These are phyloP conservation scores for Plasmodium knowlesi DNA, from an alignment of 169 alveolate genomes.

Conservation along the genomic window DNA sequence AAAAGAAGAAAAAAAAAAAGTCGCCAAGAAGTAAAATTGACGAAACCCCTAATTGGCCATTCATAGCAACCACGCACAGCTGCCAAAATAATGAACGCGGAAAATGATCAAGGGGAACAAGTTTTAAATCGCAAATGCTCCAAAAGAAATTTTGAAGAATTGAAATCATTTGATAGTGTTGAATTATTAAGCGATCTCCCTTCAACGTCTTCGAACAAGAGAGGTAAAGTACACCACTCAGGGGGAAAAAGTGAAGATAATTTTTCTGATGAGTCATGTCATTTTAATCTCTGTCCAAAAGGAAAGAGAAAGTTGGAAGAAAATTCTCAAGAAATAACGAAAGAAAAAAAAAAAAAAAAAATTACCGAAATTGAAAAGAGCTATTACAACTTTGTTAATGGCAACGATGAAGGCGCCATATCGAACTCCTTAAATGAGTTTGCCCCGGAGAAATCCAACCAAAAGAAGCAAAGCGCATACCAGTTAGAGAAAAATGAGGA, in stretches of 20 bases:
- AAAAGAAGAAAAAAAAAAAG: not conserved
- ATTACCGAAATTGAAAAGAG: not conserved
- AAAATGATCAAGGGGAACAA: not conserved
- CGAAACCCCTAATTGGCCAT: not conserved
- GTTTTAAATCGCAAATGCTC: constrained; percentile 11
- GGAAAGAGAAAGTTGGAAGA: constrained; percentile 30
- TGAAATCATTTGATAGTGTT: not conserved
- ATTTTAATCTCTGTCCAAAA: not conserved
- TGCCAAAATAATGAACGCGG: not conserved
- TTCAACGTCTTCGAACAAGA: constrained; percentile 14
- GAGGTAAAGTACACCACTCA: not conserved
- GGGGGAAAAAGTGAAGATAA: not conserved
- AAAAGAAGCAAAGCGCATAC: not conserved
- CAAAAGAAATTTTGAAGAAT: constrained; percentile 34
- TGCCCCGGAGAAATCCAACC: not conserved
- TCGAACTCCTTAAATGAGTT: not conserved
- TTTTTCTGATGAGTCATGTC: not conserved
- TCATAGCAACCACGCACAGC: not conserved
- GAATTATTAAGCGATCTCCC: not conserved
- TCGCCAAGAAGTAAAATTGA: not conserved
- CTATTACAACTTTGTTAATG: not conserved
- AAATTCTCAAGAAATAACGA: not conserved
- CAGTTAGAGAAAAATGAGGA: not conserved
- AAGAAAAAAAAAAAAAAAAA: constrained; percentile 37
- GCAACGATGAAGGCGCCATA: not conserved